phyloP scores from a whole-genome alignment of 352 stramenopile species.

The Aphanomyces euteiches region DNA sequence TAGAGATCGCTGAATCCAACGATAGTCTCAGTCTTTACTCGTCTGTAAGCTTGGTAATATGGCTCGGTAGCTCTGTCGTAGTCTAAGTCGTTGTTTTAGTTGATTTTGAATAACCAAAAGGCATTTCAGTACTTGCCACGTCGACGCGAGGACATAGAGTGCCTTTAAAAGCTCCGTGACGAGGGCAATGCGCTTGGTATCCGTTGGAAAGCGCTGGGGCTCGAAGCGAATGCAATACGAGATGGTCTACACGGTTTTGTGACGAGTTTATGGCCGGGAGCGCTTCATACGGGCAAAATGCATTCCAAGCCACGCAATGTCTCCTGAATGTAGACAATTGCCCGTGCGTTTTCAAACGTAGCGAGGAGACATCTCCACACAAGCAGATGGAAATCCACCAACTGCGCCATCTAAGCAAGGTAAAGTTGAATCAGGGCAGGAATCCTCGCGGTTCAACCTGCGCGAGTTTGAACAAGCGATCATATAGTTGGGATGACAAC shows the following conservation, averaged over 20 bases:
- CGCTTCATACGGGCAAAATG: slow-evolving; percentile 1
- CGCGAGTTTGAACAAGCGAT: slow-evolving; percentile 3
- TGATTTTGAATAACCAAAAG: too few species aligned
- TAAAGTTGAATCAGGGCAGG: too few species aligned
- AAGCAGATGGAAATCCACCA: slow-evolving; percentile 18
- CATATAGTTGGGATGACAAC: background rate
- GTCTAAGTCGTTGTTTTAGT: background rate
- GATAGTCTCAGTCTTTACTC: background rate
- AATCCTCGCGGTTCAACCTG: background rate
- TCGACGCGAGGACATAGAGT: slow-evolving; percentile 16
- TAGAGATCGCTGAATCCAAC: too few species aligned
- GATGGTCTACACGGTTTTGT: background rate
- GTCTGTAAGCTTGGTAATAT: background rate
- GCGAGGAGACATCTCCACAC: slow-evolving; percentile 25
- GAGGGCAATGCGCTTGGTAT: slow-evolving; percentile 1
- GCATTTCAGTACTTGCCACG: background rate
- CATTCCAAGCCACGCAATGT: background rate
- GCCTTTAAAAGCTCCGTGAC: slow-evolving; percentile 26
- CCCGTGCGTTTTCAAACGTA: slow-evolving; percentile 17
- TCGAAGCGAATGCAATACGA: background rate
- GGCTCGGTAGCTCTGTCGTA: background rate
- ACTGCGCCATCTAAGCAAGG: background rate
- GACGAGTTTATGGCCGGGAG: too few species aligned
- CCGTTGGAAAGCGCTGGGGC: background rate
- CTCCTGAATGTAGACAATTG: background rate